Evolutionary conservation across 495 filamentous ascomycete genomes (phyloP), one percentile per base, ranked within the genome.

Genomic region (Bathelium albidoporum): DNA sequence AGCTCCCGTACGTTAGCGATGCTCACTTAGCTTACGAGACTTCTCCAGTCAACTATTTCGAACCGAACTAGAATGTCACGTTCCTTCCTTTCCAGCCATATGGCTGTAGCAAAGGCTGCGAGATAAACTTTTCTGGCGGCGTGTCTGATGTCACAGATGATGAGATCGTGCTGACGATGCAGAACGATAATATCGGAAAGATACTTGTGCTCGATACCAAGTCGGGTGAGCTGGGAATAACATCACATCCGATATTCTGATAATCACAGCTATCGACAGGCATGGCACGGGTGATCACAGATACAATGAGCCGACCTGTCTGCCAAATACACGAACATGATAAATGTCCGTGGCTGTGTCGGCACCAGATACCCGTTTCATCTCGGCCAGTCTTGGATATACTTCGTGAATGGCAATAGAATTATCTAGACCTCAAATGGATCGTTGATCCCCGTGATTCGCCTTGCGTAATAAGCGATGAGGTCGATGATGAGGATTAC

Each of bases 361-460:
- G 58, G 58, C 28, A 59, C 34, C 34, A 28, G 32, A 9, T n/a
- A 59, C 16, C 5, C 58, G 29, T 32, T 22, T 34, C 28, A 59
- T 59, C 29, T 59, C 58, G 58, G 28, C 58, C 58, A 32, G 28
- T 59, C 58, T 34, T 59, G 26, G 58, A 59, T n/a, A 34, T 59
- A 32, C 58, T 59, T 59, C 58, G 58, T 32, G 58, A 59, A 32
- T 59, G 28, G 58, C 58, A 28, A 59, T 28, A 59, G 58, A 59
- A 59, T 28, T 59, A 59, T 59, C 34, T 59, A 32, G 58, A 59
- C 29, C 58, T 59, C n/a, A 32, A 24, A 28, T 59, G 28, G 58
- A 59, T 59, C 10, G 58, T 32, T n/a, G 58, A 59, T 24, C 18
- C 28, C 32, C 10, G 10, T 59, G 28, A 34, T 0, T 28, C 28